These are phyloP conservation scores for Chaetomium tenue DNA, from an alignment of 495 filamentous ascomycete species.

Conservation along the genomic window DNA sequence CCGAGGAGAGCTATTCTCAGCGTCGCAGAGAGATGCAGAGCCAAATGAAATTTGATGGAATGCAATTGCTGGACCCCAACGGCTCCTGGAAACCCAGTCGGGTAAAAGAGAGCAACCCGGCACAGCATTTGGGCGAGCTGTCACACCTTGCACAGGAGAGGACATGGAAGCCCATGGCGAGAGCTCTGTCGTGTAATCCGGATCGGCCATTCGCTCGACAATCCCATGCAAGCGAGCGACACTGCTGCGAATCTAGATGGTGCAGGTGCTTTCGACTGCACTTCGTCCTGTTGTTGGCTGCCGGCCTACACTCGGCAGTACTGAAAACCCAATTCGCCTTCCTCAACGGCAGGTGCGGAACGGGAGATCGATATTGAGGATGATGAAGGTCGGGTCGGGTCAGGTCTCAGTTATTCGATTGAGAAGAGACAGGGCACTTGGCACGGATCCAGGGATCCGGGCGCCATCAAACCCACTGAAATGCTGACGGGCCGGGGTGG, in stretches of 20 bases:
- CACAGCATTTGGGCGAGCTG: constrained; percentile 1
- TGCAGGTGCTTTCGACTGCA: no score
- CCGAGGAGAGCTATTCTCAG: constrained; percentile 10
- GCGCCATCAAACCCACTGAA: constrained; percentile 13
- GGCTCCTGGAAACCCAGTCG: constrained; percentile 15
- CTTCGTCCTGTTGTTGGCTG: no score
- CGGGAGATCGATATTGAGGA: constrained; percentile 9
- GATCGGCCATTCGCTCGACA: not conserved
- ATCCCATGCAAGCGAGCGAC: no score
- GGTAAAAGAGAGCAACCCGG: constrained; percentile 19
- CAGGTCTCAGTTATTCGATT: not conserved
- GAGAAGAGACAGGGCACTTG: constrained; percentile 9
- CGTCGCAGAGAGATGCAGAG: constrained; percentile 12
- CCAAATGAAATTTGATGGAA: constrained; percentile 22
- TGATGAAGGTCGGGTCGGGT: not conserved
- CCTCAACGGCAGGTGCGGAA: not conserved
- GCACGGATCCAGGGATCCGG: constrained; percentile 27
- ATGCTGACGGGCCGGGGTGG: constrained; percentile 15
- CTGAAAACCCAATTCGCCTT: not conserved
- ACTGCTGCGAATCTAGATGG: no score
- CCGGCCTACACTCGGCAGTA: not conserved
- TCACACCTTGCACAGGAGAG: constrained; percentile 4
- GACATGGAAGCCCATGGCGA: no score
- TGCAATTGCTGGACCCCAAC: constrained; percentile 12
- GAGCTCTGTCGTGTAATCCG: constrained; percentile 10